These are phyloP conservation scores for Populus davidiana DNA, from an alignment of 345 rosid species.

Conservation along the genomic window DNA sequence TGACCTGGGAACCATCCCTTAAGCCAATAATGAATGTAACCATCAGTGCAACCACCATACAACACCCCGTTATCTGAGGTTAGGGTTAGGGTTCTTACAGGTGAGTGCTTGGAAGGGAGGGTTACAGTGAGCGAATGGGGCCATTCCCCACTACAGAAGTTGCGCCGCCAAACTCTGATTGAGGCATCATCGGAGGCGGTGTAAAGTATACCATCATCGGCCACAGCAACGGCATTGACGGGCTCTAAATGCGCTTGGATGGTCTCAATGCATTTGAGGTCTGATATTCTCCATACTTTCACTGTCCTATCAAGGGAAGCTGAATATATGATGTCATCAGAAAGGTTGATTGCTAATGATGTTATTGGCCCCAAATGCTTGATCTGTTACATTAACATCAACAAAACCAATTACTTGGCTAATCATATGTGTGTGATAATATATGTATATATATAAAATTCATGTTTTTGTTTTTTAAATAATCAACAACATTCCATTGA, in stretches of 20 bases:
- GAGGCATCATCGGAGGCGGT: slow-evolving; percentile 59
- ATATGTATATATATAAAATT: no score
- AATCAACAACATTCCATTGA: neutral
- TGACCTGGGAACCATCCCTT: slow-evolving; percentile 47
- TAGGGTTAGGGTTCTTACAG: slow-evolving; percentile 45
- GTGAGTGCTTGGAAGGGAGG: slow-evolving; percentile 46
- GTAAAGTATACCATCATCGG: slow-evolving; percentile 44
- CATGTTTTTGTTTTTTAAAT: no score
- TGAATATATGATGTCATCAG: slow-evolving; percentile 50
- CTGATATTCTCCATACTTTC: slow-evolving; percentile 53
- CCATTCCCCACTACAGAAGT: slow-evolving; percentile 28
- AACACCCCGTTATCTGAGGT: slow-evolving; percentile 30
- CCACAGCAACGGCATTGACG: slow-evolving; percentile 38
- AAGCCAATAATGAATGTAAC: slow-evolving; percentile 48
- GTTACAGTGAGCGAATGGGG: slow-evolving; percentile 41
- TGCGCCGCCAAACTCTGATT: slow-evolving; percentile 43
- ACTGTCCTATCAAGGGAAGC: slow-evolving; percentile 49
- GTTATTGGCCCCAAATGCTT: slow-evolving; percentile 52
- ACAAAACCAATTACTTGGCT: neutral
- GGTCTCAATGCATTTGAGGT: slow-evolving; percentile 54
- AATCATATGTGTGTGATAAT: neutral
- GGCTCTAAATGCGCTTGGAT: slow-evolving; percentile 49
- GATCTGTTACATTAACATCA: slow-evolving; percentile 14
- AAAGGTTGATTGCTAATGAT: slow-evolving; percentile 41
- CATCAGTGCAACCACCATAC: slow-evolving; percentile 56